These are phyloP conservation scores for Sporothrix pallida DNA, from an alignment of 2,329 filamentous ascomycete species.

Conservation along the genomic window DNA sequence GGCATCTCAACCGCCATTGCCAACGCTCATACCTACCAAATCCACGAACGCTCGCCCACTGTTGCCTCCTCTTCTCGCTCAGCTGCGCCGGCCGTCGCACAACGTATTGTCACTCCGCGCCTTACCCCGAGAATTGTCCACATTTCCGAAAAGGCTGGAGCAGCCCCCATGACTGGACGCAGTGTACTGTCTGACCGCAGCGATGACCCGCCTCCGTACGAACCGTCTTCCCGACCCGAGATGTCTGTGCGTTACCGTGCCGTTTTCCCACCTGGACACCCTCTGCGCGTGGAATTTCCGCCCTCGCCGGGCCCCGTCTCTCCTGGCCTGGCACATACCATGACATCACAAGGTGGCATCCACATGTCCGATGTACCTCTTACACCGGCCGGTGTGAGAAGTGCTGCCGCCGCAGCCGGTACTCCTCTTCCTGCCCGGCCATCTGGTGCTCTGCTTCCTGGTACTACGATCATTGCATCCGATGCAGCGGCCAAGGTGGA, in stretches of 20 bases:
- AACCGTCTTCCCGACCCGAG: conserved; percentile 52
- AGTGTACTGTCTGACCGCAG: neutral
- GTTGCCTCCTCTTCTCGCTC: conserved; percentile 43
- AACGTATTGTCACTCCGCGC: conserved; percentile 19
- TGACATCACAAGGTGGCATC: conserved; percentile 67
- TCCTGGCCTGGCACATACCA: conserved; percentile 65
- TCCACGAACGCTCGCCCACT: conserved; percentile 32
- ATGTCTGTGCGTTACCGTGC: conserved; percentile 59
- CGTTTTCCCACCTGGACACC: conserved; percentile 62
- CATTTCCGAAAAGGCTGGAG: conserved; percentile 13
- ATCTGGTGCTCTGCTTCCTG: conserved; percentile 51
- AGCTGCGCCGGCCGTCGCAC: conserved; percentile 34
- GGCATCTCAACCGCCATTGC: conserved; percentile 36
- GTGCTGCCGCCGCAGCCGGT: conserved; percentile 38
- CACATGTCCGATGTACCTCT: conserved; percentile 65
- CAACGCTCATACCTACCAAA: conserved; percentile 35
- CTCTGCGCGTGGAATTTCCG: conserved; percentile 54
- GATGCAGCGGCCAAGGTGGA: conserved; percentile 53
- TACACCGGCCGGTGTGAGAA: conserved; percentile 49
- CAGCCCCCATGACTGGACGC: neutral
- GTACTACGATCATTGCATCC: conserved; percentile 46
- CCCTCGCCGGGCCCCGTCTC: conserved; percentile 67
- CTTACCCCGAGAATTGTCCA: conserved; percentile 14
- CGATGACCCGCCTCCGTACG: conserved; percentile 63
- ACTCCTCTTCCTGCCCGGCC: conserved; percentile 51